Evolutionary conservation across 2,329 filamentous ascomycete species (phyloP).

Genomic region (Neospermospora avenae): DNA sequence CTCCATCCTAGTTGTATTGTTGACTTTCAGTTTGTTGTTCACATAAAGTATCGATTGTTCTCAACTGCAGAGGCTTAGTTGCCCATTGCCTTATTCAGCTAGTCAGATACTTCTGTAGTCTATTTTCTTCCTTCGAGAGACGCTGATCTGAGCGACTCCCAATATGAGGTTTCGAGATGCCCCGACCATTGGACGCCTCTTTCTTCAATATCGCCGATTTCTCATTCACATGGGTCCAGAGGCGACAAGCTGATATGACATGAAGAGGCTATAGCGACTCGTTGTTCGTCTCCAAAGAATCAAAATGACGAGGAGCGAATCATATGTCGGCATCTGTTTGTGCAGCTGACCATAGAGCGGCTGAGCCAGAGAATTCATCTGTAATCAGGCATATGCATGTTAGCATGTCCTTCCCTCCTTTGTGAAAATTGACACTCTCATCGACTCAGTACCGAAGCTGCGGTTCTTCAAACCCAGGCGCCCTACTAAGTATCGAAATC

Average conservation of each 20-base stretch:
- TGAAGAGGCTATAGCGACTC: background rate
- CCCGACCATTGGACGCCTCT: background rate
- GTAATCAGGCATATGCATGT: background rate
- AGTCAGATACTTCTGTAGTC: background rate
- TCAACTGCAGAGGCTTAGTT: slow-evolving; percentile 2
- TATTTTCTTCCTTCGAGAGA: background rate
- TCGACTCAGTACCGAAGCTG: background rate
- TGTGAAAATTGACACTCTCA: no score
- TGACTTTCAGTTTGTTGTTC: background rate
- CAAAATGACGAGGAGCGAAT: background rate
- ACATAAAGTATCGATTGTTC: background rate
- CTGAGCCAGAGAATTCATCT: background rate
- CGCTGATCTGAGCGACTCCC: background rate
- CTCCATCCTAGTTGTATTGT: background rate
- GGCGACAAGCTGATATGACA: background rate
- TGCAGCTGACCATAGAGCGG: background rate
- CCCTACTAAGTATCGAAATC: background rate
- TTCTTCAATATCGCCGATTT: background rate
- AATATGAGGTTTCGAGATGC: background rate
- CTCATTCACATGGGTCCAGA: background rate
- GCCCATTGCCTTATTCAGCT: background rate
- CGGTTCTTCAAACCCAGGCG: background rate
- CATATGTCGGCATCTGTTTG: background rate
- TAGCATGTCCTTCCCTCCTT: background rate
- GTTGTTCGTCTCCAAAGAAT: background rate